Evolutionary conservation across 2,329 filamentous ascomycete species (phyloP).

Genomic region (Pseudogymnoascus sp.): DNA sequence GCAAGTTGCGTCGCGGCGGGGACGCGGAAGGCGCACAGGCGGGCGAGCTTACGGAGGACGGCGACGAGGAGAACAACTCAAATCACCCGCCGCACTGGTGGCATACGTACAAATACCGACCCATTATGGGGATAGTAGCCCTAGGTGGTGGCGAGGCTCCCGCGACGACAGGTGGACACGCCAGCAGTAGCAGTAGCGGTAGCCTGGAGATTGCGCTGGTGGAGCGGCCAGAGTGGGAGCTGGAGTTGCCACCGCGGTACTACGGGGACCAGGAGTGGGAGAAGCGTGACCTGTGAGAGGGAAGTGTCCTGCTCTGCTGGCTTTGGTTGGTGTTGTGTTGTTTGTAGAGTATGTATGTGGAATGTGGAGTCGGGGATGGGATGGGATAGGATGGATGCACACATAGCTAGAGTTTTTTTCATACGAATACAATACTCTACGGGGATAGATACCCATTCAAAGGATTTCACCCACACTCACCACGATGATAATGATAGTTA

Average conservation of each 20-base stretch:
- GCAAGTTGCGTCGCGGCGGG: constrained; percentile 4
- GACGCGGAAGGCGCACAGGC: constrained; percentile 14
- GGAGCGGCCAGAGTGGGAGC: constrained; percentile 77
- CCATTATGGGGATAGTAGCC: constrained; percentile 69
- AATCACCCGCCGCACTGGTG: constrained; percentile 38
- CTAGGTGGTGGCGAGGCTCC: constrained; percentile 31
- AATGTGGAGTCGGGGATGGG: not conserved
- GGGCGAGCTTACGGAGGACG: constrained; percentile 26
- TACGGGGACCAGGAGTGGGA: constrained; percentile 50
- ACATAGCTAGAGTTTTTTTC: not conserved
- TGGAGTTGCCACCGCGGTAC: constrained; percentile 67
- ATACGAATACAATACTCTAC: not conserved
- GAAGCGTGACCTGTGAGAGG: constrained; percentile 16
- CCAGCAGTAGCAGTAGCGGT: not conserved
- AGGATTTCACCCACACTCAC: too few species aligned
- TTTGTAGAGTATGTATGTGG: constrained; percentile 7
- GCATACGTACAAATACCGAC: constrained; percentile 87
- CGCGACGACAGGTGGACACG: not conserved
- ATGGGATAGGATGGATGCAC: not conserved
- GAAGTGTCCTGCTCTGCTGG: not conserved
- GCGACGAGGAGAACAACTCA: constrained; percentile 20
- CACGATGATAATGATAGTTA: too few species aligned
- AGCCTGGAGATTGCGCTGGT: constrained; percentile 74
- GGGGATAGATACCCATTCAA: constrained; percentile 3
- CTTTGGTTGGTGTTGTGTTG: not conserved